A percentile compares a stretch with the other conserved stretches of the same genome.
Conservation (phyloP, 2,329 filamentous ascomycete species). For the Emergomyces orientalis region DNA sequence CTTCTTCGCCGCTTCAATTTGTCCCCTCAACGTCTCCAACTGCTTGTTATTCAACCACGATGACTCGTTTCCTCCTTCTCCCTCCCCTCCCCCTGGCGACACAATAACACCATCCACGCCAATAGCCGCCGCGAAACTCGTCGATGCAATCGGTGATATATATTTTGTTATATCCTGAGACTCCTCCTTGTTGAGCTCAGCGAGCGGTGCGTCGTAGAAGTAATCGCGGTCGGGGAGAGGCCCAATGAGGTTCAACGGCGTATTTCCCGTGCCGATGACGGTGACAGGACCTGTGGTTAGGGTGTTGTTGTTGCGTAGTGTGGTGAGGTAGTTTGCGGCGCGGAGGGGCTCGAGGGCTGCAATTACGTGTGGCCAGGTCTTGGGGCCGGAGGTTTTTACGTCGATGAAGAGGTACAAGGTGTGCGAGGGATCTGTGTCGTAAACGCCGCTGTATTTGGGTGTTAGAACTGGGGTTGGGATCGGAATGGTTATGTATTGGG, state of each 20-base stretch:
- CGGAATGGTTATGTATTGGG: not conserved
- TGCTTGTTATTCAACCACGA: slow-evolving; percentile 32
- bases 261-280: slow-evolving; percentile 54
- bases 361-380: slow-evolving; percentile 49
- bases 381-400: slow-evolving; percentile 49
- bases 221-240: slow-evolving; percentile 41
- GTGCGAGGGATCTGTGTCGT: slow-evolving; percentile 46
- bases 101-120: slow-evolving; percentile 18
- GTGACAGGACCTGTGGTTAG: slow-evolving; percentile 46
- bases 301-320: slow-evolving; percentile 38
- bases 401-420: slow-evolving; percentile 58
- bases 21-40: slow-evolving; percentile 41
- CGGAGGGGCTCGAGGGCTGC: slow-evolving; percentile 49
- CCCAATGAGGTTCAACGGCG: slow-evolving; percentile 41
- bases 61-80: slow-evolving; percentile 23
- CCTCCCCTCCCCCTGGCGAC: slow-evolving; percentile 18
- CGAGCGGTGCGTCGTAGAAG: slow-evolving; percentile 53
- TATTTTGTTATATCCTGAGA: slow-evolving; percentile 39
- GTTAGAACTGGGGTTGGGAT: slow-evolving; percentile 3
- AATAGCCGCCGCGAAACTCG: slow-evolving; percentile 40
- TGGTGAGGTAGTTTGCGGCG: slow-evolving; percentile 45
- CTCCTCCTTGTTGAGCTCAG: slow-evolving; percentile 32
- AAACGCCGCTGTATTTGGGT: slow-evolving; percentile 43
- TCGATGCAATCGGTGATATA: slow-evolving; percentile 47
- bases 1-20: slow-evolving; percentile 45